These are phyloP conservation scores for Limonomyces culmigenus DNA, from an alignment of 1,284 basidiomycete species.

Conservation along the genomic window DNA sequence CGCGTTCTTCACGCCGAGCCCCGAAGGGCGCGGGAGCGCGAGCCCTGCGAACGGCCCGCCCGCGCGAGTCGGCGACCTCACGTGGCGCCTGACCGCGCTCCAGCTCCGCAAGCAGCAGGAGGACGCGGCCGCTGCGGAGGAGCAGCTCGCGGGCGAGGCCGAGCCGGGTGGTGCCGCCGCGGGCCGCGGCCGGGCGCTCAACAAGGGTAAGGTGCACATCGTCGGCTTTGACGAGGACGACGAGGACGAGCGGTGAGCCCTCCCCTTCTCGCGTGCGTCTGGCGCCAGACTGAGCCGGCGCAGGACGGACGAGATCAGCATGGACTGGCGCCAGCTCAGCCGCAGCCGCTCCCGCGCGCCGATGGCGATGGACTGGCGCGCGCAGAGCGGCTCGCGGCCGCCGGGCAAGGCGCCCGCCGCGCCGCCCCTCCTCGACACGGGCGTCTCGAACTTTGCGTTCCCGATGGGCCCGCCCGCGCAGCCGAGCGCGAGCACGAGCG, in stretches of 20 bases:
- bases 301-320: conserved; percentile 15
- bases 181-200: conserved; percentile 44
- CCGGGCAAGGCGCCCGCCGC: conserved; percentile 80
- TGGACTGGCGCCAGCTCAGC: conserved; percentile 25
- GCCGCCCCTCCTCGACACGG: conserved; percentile 51
- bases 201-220: conserved; percentile 62
- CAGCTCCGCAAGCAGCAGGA: conserved; percentile 77
- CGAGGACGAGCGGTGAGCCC: conserved; percentile 51
- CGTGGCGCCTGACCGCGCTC: conserved; percentile 97
- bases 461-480: background rate
- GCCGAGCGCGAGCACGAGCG: background rate
- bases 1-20: conserved; percentile 51
- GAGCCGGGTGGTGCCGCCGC: conserved; percentile 3
- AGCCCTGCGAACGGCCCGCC: too few relatives aligned
- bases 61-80: conserved; percentile 92
- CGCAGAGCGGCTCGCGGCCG: conserved; percentile 82
- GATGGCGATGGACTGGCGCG: conserved; percentile 87
- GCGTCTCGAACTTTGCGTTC: background rate
- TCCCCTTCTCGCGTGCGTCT: conserved; percentile 8
- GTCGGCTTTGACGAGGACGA: conserved; percentile 68
- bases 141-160: conserved; percentile 7
- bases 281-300: conserved; percentile 11
- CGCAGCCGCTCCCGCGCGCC: conserved; percentile 65
- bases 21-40: conserved; percentile 70
- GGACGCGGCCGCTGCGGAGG: conserved; percentile 29